Conservation (phyloP, 73 alveolate genomes). For the Tetrahymena thermophila region DNA sequence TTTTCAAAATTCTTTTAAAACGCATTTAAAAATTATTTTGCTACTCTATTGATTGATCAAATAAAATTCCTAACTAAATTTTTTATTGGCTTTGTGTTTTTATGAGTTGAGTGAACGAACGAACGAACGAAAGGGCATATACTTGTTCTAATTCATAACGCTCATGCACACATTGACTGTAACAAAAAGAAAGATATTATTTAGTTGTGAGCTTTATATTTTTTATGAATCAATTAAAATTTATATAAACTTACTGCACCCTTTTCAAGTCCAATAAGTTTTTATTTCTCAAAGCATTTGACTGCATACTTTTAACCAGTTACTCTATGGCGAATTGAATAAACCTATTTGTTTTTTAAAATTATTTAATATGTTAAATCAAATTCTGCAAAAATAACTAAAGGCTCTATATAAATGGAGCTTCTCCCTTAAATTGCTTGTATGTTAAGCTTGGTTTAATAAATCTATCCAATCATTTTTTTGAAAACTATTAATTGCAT, state of each 20-base stretch:
- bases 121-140: too few species aligned
- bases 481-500: too few species aligned
- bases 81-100: too few species aligned
- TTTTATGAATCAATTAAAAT: background rate
- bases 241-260: constrained; percentile 9
- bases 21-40: background rate
- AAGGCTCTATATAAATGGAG: background rate
- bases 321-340: constrained; percentile 17
- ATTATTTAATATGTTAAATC: background rate
- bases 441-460: background rate
- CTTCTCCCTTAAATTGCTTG: background rate
- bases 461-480: too few species aligned
- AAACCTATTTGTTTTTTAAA: background rate
- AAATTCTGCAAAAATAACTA: background rate
- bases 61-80: background rate
- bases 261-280: constrained; percentile 30
- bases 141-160: too few species aligned
- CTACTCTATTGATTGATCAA: background rate
- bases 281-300: constrained; percentile 29
- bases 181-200: background rate
- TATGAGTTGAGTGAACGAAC: too few species aligned
- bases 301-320: constrained; percentile 31
- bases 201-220: background rate
- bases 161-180: background rate
- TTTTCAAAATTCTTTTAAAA: background rate